These are phyloP conservation scores for Brasenia schreberi DNA, from an alignment of 164 flowering plant species.

Conservation along the genomic window DNA sequence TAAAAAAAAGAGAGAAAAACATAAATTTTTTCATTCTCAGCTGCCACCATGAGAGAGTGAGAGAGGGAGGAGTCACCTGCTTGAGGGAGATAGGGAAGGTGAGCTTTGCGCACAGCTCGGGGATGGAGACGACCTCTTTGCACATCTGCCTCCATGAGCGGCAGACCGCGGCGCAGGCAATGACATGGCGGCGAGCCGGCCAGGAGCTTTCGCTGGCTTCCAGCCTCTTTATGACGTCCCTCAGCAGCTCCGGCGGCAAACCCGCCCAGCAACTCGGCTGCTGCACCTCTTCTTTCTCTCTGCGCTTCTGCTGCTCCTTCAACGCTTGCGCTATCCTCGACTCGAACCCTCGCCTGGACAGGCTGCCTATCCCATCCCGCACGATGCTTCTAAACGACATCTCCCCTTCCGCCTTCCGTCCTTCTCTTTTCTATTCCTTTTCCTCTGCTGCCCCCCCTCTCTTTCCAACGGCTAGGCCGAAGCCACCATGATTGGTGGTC, in stretches of 20 bases:
- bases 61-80: constrained; percentile 33
- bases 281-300: neutral
- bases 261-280: constrained; percentile 37
- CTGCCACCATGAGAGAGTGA: neutral
- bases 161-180: constrained; percentile 63
- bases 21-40: neutral
- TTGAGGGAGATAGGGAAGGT: constrained; percentile 74
- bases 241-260: constrained; percentile 58
- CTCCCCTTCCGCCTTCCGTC: neutral
- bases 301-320: neutral
- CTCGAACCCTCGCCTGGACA: constrained; percentile 9
- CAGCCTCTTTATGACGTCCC: constrained; percentile 53
- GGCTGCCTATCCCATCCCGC: constrained; percentile 11
- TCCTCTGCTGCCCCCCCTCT: neutral
- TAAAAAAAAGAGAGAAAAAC: neutral
- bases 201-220: constrained; percentile 66
- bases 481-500: constrained; percentile 6
- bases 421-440: neutral
- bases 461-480: neutral
- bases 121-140: constrained; percentile 48
- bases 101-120: constrained; percentile 56
- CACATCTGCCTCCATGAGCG: constrained; percentile 63
- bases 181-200: constrained; percentile 53
- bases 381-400: constrained; percentile 9
- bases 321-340: constrained; percentile 1